Evolutionary conservation across 352 stramenopile species (phyloP), one percentile per base, ranked within the genome.

Genomic region (Globisporangium rhizosaccharum): DNA sequence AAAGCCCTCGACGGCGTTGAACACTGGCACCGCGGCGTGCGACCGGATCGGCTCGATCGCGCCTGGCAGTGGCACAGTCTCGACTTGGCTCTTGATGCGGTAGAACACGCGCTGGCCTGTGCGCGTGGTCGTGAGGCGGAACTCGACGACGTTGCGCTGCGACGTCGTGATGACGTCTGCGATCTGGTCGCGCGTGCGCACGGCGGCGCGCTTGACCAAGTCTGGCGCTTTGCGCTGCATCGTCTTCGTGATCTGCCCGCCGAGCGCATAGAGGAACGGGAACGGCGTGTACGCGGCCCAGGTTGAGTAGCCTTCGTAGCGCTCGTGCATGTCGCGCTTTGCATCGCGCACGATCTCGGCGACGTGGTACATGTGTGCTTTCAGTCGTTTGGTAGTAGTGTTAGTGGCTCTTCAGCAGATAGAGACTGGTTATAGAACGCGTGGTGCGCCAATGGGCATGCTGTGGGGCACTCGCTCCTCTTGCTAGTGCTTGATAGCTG

Each of bases 331-430:
- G 71, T 90, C 81, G 50, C 80, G 79, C 41, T 82, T 66, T 37
- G 83, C 83, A 62, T 93, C 83, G 59, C 83, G 83, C 57, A 93
- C 77, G 65, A 93, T 89, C 71, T 93, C 83, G 20, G 83, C 76
- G 26, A 93, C 66, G 66, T 93, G 83, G 58, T 93, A 93, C 83
- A 93, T 93, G 28, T 23, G 47, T 20, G 25, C 30, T 23, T 23
- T 23, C 33, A 23, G 20, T 52, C 48, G 47, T 33, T 28, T 20
- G 4, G 18, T 53, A 20, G 12, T 41, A 23, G 28, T 26, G 33
- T 7, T 14, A 42, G 54, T 53, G 44, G 30, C 39, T 57, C 20
- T 61, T 53, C 28, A 10, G 42, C 17, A 20, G 15, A 25, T 23
- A 2, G 15, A 48, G 25, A 39, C 33, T 47, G 41, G 41, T 23